A percentile compares a stretch with the other conserved stretches of the same genome.
These are phyloP conservation scores for Rhododendron simsii DNA, from an alignment of 148 eudicot species.

Conservation along the genomic window DNA sequence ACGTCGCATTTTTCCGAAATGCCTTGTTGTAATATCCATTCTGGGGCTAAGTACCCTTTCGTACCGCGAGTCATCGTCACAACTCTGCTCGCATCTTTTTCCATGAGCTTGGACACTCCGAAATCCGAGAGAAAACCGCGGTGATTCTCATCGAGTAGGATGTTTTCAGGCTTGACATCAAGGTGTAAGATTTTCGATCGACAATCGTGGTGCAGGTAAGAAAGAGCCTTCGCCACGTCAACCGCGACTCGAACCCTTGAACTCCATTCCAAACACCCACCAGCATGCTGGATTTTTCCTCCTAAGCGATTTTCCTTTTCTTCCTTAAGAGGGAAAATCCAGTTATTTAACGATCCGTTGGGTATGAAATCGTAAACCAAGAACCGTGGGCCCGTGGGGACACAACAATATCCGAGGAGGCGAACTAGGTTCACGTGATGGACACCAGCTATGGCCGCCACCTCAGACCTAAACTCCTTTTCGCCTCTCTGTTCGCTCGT, in stretches of 20 bases:
- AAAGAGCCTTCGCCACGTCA: constrained; percentile 79
- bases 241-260: constrained; percentile 52
- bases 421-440: constrained; percentile 71
- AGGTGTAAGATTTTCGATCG: constrained; percentile 67
- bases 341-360: constrained; percentile 72
- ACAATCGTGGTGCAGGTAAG: constrained; percentile 90
- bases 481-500: constrained; percentile 50
- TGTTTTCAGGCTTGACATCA: constrained; percentile 88
- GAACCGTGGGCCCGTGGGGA: constrained; percentile 46
- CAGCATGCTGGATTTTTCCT: background rate
- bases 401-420: constrained; percentile 60
- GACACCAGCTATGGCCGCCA: constrained; percentile 65
- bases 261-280: constrained; percentile 70
- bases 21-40: constrained; percentile 76
- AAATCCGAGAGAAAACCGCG: constrained; percentile 71
- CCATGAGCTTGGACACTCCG: constrained; percentile 75
- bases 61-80: constrained; percentile 69
- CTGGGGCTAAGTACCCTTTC: constrained; percentile 88
- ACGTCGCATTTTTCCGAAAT: constrained; percentile 74
- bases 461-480: constrained; percentile 67
- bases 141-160: constrained; percentile 55
- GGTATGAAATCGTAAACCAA: constrained; percentile 63
- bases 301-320: no score
- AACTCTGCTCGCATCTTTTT: constrained; percentile 55
- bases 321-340: constrained; percentile 54